phyloP scores from a whole-genome alignment of 345 rosid genomes.

The Dipteronia sinensis region DNA sequence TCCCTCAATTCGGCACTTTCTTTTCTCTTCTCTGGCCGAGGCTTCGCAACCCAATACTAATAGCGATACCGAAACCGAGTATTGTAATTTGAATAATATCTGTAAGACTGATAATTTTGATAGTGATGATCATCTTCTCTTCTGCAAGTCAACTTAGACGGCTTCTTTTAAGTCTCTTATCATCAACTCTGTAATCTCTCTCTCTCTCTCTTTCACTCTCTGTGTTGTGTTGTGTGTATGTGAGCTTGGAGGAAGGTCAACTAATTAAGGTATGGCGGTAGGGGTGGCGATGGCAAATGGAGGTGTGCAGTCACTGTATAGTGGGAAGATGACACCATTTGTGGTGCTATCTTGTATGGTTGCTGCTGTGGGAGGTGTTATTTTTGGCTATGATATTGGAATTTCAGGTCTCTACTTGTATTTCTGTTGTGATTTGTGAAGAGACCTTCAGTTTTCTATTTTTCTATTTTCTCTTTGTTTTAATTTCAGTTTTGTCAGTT shows the following conservation, averaged over 20 bases:
- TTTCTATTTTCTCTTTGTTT: not conserved
- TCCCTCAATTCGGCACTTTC: too few species aligned
- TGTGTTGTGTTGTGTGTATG: too few species aligned
- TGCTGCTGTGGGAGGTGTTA: slow-evolving; percentile 91
- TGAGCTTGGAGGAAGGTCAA: not conserved
- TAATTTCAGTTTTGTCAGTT: not conserved
- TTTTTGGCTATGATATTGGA: slow-evolving; percentile 90
- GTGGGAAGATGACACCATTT: slow-evolving; percentile 59
- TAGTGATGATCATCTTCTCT: not conserved
- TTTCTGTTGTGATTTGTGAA: too few species aligned
- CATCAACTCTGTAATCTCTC: not conserved
- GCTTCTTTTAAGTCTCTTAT: not conserved
- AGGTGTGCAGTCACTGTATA: slow-evolving; percentile 28
- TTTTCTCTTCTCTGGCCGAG: too few species aligned
- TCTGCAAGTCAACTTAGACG: slow-evolving; percentile 22
- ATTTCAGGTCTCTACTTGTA: slow-evolving; percentile 50
- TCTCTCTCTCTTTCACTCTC: not conserved
- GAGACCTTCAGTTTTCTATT: not conserved
- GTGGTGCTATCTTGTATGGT: slow-evolving; percentile 72
- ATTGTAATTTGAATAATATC: too few species aligned
- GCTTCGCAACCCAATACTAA: too few species aligned
- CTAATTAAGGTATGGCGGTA: slow-evolving; percentile 40
- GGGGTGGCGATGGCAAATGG: slow-evolving; percentile 32
- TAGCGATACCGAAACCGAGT: too few species aligned
- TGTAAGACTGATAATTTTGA: not conserved